Conservation (phyloP, 768 basidiomycete species). For the Gymnopilus dilepis region DNA sequence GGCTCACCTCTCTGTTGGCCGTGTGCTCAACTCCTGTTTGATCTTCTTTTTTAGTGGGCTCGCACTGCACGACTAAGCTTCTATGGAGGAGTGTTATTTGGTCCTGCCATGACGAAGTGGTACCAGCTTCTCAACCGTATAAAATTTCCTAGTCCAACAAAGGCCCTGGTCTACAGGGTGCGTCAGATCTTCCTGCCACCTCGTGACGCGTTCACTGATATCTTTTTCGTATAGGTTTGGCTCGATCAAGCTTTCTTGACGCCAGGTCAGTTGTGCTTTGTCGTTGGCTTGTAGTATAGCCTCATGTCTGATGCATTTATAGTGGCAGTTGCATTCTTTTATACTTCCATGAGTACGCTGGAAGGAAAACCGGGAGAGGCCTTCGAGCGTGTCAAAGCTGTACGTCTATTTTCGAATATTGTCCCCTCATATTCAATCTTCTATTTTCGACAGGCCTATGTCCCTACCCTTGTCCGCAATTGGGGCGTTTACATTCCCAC, state of each 20-base stretch:
- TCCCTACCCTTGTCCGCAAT: slow-evolving; percentile 75
- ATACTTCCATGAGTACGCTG: slow-evolving; percentile 78
- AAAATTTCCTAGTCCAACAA: slow-evolving; percentile 65
- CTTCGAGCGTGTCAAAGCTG: slow-evolving; percentile 52
- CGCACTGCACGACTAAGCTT: slow-evolving; percentile 68
- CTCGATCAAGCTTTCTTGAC: slow-evolving; percentile 83
- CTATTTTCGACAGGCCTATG: slow-evolving; percentile 55
- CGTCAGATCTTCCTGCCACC: slow-evolving; percentile 28
- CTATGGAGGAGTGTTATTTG: slow-evolving; percentile 83
- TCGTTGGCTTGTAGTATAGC: not conserved
- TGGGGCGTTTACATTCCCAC: slow-evolving; percentile 82
- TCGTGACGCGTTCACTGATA: not conserved
- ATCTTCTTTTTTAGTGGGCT: not conserved
- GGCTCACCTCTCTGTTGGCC: not conserved
- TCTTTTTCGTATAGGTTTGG: slow-evolving; percentile 57
- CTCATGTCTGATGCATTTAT: not conserved
- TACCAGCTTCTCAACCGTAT: slow-evolving; percentile 74
- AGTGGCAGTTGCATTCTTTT: slow-evolving; percentile 57
- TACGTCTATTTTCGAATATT: slow-evolving; percentile 27
- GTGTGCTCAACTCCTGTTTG: no score
- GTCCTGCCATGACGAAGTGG: slow-evolving; percentile 85
- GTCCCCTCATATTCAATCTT: not conserved
- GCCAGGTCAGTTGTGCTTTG: slow-evolving; percentile 52
- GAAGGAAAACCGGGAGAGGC: slow-evolving; percentile 70
- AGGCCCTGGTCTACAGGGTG: slow-evolving; percentile 66